Evolutionary conservation across 768 basidiomycete species (phyloP).

Genomic region (Suillus alpinus): DNA sequence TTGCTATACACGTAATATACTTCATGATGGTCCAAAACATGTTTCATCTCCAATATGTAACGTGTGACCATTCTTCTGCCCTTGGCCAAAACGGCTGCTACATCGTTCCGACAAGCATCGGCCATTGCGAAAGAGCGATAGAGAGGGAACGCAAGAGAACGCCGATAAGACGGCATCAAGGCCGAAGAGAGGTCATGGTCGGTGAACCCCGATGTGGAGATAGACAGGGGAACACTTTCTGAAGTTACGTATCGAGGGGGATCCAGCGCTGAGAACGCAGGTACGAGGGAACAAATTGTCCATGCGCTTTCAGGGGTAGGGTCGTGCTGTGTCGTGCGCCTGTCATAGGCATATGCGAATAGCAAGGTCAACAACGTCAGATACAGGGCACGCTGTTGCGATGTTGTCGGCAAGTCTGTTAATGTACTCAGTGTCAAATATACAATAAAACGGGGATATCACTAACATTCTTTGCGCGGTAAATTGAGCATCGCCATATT

Average conservation of each 20-base stretch:
- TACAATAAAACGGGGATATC: neutral
- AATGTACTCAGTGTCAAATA: conserved; percentile 2
- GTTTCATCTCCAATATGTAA: conserved; percentile 69
- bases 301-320: conserved; percentile 88
- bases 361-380: conserved; percentile 68
- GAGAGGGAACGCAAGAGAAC: conserved; percentile 72
- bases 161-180: conserved; percentile 66
- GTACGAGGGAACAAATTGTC: conserved; percentile 72
- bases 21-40: conserved; percentile 76
- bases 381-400: conserved; percentile 62
- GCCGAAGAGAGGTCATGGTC: conserved; percentile 47
- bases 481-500: conserved; percentile 60
- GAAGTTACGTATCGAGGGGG: conserved; percentile 48
- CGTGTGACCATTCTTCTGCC: conserved; percentile 65
- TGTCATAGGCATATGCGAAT: conserved; percentile 81
- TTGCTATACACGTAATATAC: conserved; percentile 88
- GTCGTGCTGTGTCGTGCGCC: conserved; percentile 72
- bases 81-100: conserved; percentile 50
- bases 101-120: conserved; percentile 65
- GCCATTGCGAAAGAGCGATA: conserved; percentile 76
- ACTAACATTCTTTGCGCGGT: conserved; percentile 52
- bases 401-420: conserved; percentile 57
- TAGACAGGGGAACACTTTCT: conserved; percentile 13
- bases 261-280: conserved; percentile 82
- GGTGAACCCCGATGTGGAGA: conserved; percentile 31